Conservation (phyloP, 495 filamentous ascomycete genomes). For the Penicillium canariense region DNA sequence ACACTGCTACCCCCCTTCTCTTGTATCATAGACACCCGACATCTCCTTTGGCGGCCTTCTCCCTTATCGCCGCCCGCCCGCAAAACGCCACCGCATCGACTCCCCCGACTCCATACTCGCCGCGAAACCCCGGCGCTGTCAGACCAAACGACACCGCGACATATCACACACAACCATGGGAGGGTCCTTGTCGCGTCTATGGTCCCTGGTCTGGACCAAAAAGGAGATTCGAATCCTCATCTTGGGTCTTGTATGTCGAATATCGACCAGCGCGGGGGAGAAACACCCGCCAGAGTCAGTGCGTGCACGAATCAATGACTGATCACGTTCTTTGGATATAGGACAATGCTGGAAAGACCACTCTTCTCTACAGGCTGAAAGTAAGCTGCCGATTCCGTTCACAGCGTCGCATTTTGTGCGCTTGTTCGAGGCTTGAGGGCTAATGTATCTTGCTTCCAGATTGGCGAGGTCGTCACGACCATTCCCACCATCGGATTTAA, state of each 20-base stretch:
- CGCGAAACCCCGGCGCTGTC: constrained; percentile 2
- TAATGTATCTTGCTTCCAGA: constrained; percentile 54
- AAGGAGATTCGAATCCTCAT: constrained; percentile 98
- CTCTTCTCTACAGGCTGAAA: constrained; percentile 92
- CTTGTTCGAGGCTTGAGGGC: neutral
- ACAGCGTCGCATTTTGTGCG: neutral
- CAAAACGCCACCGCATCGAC: neutral
- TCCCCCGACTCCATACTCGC: constrained; percentile 3
- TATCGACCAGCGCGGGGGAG: neutral
- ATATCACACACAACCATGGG: constrained; percentile 60
- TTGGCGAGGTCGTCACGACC: constrained; percentile 97
- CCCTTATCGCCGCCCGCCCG: constrained; percentile 1
- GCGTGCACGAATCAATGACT: constrained; percentile 13
- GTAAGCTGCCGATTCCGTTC: constrained; percentile 42
- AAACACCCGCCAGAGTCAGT: neutral
- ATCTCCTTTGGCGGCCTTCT: neutral
- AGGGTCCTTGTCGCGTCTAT: constrained; percentile 69
- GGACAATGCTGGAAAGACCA: constrained; percentile 99
- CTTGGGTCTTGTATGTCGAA: constrained; percentile 75
- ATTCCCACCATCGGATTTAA: constrained; percentile 99
- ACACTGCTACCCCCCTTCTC: constrained; percentile 4
- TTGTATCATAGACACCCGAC: constrained; percentile 8
- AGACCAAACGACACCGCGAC: constrained; percentile 3
- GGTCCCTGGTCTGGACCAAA: constrained; percentile 82
- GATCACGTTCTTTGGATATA: constrained; percentile 36